phyloP scores from a whole-genome alignment of 192 early-diverging fungal genomes.

The Coemansia sp. region DNA sequence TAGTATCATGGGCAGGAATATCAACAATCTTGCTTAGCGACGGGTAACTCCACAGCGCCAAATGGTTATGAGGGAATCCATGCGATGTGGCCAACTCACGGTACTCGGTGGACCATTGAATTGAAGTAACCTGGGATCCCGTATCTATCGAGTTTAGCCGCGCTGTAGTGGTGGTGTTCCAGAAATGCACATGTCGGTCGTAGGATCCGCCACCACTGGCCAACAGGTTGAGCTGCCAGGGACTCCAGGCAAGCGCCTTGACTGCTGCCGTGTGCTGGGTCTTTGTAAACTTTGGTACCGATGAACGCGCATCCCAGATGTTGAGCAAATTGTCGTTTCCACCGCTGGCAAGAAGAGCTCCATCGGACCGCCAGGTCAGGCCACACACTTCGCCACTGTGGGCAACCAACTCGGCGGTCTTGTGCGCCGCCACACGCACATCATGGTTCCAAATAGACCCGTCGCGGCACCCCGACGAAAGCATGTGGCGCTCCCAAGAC shows the following conservation, averaged over 20 bases:
- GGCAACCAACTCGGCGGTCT: constrained; percentile 61
- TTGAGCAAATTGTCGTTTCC: constrained; percentile 93
- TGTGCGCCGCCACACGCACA: constrained; percentile 83
- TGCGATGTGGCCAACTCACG: constrained; percentile 90
- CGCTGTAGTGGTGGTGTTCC: constrained; percentile 74
- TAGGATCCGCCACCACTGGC: constrained; percentile 90
- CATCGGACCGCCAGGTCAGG: constrained; percentile 80
- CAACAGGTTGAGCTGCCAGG: constrained; percentile 78
- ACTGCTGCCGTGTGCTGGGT: constrained; percentile 84
- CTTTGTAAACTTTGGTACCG: constrained; percentile 65
- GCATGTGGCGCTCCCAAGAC: constrained; percentile 77
- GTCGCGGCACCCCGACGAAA: constrained; percentile 84
- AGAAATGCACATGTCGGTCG: constrained; percentile 88
- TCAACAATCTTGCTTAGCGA: constrained; percentile 66
- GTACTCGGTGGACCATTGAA: constrained; percentile 81
- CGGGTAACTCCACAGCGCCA: constrained; percentile 83
- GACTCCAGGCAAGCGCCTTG: constrained; percentile 94
- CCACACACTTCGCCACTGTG: constrained; percentile 87
- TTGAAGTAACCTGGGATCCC: constrained; percentile 87
- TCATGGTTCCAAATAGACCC: constrained; percentile 95
- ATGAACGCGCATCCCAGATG: constrained; percentile 78
- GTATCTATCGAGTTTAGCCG: constrained; percentile 70
- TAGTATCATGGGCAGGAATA: constrained; percentile 80
- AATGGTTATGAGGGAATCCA: constrained; percentile 84
- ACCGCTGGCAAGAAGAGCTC: constrained; percentile 79